Base-by-base conservation (phyloP, 805 yeast genomes). In the Candida germanica region DNA sequence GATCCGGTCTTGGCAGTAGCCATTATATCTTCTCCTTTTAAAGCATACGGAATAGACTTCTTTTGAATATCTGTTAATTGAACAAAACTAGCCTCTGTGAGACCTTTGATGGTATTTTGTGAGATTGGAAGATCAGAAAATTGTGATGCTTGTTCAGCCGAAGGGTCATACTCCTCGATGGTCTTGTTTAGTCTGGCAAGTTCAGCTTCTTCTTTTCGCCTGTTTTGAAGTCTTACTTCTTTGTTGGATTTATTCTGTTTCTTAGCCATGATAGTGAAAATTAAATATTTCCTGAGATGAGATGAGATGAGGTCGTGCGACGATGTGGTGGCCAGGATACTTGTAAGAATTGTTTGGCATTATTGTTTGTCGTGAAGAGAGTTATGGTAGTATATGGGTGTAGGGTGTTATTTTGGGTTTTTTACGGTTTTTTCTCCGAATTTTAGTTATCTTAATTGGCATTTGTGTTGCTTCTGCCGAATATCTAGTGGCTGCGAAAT, bases 1-100 rank as follows among this genome's bases (percentile, higher is more conserved):
- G 95, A 84, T 2, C 91, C 91, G 0, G 97, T 88, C 49, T 79
- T 77, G 14, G 96, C 96, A 14, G 95, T 89, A 9, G 87, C 96
- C 48, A 89, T 68, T 2, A 89, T 58, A 63, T 88, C 97, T 21
- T 72, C 64, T 1, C 93, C 91, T 48, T 84, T 80, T 42, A 93
- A 63, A 1, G 93, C 79, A 10, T 73, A 61, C 0, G 94, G 84
- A 18, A 93, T 84, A 5, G 96, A 70, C 31, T 78, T 79, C 42
- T 73, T 77, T 52, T 93, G 99, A 39, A 93, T 86, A 28, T 85
- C 95, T 0, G 98, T 93, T 66, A 89, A 59, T 8, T 78, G 71
- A 1, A 84, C 70, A 56, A 83, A 93, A 35, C 87, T 83, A n/a
- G 94, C 72, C 36, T 79, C 85, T 41, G 75, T 78, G 26, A 93